Evolutionary conservation across 345 rosid species (phyloP).

Genomic region (Erodium maritimum): DNA sequence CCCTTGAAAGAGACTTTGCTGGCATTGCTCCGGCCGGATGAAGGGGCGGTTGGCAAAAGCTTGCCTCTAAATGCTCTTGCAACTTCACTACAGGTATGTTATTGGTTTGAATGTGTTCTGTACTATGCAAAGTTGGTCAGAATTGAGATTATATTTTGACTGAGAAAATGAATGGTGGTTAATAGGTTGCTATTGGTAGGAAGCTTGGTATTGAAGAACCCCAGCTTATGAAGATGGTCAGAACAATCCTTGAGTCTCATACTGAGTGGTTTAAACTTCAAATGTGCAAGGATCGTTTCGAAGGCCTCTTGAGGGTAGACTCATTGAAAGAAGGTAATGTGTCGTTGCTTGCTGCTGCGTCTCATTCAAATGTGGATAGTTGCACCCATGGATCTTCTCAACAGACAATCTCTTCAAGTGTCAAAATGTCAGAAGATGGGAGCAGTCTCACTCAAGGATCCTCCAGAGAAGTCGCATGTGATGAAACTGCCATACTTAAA

Average conservation of each 20-base stretch:
- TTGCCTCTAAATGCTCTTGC: slow-evolving; percentile 66
- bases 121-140: background rate
- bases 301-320: slow-evolving; percentile 55
- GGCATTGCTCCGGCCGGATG: slow-evolving; percentile 55
- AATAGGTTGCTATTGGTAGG: slow-evolving; percentile 67
- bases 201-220: slow-evolving; percentile 86
- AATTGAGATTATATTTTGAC: no score
- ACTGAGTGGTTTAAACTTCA: slow-evolving; percentile 91
- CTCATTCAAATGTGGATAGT: slow-evolving; percentile 53
- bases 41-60: slow-evolving; percentile 41
- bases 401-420: slow-evolving; percentile 56
- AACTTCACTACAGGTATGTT: slow-evolving; percentile 84
- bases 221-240: slow-evolving; percentile 74
- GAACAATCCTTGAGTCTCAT: slow-evolving; percentile 76
- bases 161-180: no score
- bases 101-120: background rate
- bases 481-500: slow-evolving; percentile 88
- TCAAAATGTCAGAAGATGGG: slow-evolving; percentile 65
- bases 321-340: slow-evolving; percentile 50
- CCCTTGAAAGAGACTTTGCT: slow-evolving; percentile 80
- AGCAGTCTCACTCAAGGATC: slow-evolving; percentile 64
- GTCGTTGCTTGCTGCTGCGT: slow-evolving; percentile 37
- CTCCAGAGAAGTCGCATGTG: slow-evolving; percentile 50
- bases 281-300: slow-evolving; percentile 73
- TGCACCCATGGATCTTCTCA: slow-evolving; percentile 70